Evolutionary conservation across 1,284 basidiomycete genomes (phyloP), one percentile per base, ranked within the genome.

Genomic region (Neolentinus lepideus): DNA sequence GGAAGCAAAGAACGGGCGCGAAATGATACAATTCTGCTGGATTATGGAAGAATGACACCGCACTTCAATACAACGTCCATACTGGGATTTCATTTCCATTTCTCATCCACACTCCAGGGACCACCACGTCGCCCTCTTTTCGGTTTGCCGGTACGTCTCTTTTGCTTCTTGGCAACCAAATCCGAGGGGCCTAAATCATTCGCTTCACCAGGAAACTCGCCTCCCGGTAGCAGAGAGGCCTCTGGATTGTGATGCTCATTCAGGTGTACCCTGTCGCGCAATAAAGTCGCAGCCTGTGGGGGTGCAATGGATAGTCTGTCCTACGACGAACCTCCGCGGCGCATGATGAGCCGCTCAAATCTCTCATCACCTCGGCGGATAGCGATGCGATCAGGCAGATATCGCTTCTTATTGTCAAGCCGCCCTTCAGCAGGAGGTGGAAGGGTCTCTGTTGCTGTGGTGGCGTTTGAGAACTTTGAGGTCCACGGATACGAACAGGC

Each of bases 311-410:
- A 33, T 16, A 61, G 45, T 19, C 60, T 54, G 25, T 61, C 60
- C 22, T 60, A 51, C 29, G 60, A 50, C n/a, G 60, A 61, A 2
- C 52, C 55, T 9, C 59, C 60, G 9, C 59, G 55, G 6, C 16
- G 27, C 19, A 53, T 38, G 29, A 16, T 10, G 3, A 54, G 56
- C 16, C 52, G 29, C n/a, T 55, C 38, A 8, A 25, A 43, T 33
- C 25, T n/a, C 25, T 53, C 26, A 9, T 54, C 47, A 14, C 14
- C 46, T 26, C 25, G 29, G n/a, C 29, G 54, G n/a, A 36, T 10
- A 12, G 10, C 51, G 54, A 51, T 16, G 47, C 12, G 12, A 25
- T 50, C 47, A 47, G 11, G 14, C 47, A 10, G 57, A 14, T 12
- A 10, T 22, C 27, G 22, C 19, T 43, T 24, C 43, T 54, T 22